phyloP scores from a whole-genome alignment of 495 filamentous ascomycete genomes.

The Daldinia concentrica region DNA sequence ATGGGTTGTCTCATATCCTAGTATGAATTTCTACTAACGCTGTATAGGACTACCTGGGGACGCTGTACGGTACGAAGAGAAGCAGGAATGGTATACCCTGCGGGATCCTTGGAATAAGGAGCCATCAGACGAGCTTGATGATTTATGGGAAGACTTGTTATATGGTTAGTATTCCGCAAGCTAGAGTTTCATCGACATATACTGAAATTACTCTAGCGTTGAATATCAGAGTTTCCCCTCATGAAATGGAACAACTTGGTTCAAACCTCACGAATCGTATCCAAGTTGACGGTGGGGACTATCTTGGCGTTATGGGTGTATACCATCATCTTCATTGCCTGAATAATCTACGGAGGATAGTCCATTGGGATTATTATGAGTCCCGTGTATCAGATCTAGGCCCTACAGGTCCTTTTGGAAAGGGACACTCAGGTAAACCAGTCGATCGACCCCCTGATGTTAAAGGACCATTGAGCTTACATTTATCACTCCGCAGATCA shows the following conservation, averaged over 20 bases:
- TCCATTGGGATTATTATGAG: constrained; percentile 44
- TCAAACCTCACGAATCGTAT: constrained; percentile 41
- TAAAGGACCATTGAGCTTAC: background rate
- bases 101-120: constrained; percentile 39
- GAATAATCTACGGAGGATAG: constrained; percentile 36
- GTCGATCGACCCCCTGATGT: background rate
- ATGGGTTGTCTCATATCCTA: background rate
- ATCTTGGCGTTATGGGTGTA: constrained; percentile 46
- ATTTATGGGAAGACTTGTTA: constrained; percentile 45
- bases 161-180: constrained; percentile 20
- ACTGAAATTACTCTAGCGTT: constrained; percentile 20
- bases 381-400: constrained; percentile 7
- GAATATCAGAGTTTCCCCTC: constrained; percentile 43
- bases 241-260: constrained; percentile 35
- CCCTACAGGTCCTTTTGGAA: background rate
- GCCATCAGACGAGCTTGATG: constrained; percentile 42
- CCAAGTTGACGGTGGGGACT: constrained; percentile 43
- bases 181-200: background rate
- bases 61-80: constrained; percentile 32
- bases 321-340: constrained; percentile 51
- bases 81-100: constrained; percentile 33
- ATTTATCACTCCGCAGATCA: constrained; percentile 40
- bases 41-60: constrained; percentile 4
- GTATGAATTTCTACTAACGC: background rate
- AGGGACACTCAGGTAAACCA: constrained; percentile 31